Evolutionary conservation across 306 rosid genomes (phyloP), one percentile per base, ranked within the genome.

Genomic region (Casuarina cunninghamiana): DNA sequence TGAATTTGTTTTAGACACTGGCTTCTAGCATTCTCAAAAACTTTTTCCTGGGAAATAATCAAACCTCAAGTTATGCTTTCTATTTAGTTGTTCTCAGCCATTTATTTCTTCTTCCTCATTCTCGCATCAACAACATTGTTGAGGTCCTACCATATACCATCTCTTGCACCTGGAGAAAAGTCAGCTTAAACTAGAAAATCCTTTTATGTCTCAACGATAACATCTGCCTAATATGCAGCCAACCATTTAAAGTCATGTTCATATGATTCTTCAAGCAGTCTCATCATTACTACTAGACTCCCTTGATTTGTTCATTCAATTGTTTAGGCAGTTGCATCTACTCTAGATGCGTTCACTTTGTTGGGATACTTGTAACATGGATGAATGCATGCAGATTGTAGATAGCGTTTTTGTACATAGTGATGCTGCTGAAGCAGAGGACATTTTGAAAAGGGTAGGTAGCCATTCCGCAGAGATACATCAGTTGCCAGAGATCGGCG

Each of bases 371-470:
- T 42, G 68, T 12, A 26, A 7, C 37, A 58, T 73, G 38, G 5
- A 43, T 66, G 67, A 19, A 78, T 77, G 71, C 67, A 48, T 80
- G 77, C 87, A 92, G 97, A 90, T 90, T 86, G 85, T 94, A 35
- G 97, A 90, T 77, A 81, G 66, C 75, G 85, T 85, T 71, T 74
- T 90, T 85, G 83, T 79, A 71, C 91, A 82, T 65, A 80, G 69
- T 55, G 92, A 88, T 84, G 86, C 80, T 53, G 88, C 85, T 49
- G 93, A 91, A 77, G 88, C 81, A 42, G 81, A 77, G 66, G 82
- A 51, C 65, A 53, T 43, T 68, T 73, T 80, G 2, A 83, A 12
- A 53, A 77, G 70, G 57, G 77, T 38, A 26, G 71, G 10, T 41
- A 81, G 66, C 38, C 62, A 78, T 58, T 67, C 80, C 53, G 61